Evolutionary conservation across 2,329 filamentous ascomycete genomes (phyloP), one percentile per base, ranked within the genome.

Genomic region (Pseudogymnoascus sp.): DNA sequence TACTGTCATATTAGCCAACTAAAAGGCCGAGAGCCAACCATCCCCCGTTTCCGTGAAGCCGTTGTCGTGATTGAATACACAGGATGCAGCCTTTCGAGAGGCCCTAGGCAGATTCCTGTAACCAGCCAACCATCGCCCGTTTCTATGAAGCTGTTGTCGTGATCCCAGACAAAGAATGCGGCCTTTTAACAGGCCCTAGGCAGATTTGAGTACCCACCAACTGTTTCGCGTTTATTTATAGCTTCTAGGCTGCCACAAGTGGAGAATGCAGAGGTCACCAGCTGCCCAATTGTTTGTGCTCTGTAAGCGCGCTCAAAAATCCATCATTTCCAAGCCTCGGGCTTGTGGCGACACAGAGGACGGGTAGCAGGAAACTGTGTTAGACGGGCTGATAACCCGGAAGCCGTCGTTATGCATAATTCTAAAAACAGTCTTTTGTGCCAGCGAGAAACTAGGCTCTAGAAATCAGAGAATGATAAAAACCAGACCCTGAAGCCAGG

Each of bases 351-450:
- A 50, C 43, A 28, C 8, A 28, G 12, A 28, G 43, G 30, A 53
- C 22, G 12, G 14, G 22, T 8, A 30, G 47, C 43, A 30, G 9
- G 12, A 53, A 53, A 15, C 47, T 1, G 22, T 53, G 18, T 28
- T 28, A 2, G 12, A 53, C 12, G 22, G 43, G 20, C 43, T 53
- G 5, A n/a, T 28, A 2, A 11, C 22, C 22, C 30, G 30, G 50
- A 57, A 57, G 50, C 50, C 14, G 11, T 57, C n/a, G 14, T 36
- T 57, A 22, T 4, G 22, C 22, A 30, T 57, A 57, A 33, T 30
- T 57, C 47, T 33, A 57, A 57, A 57, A 57, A 18, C 50, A 5
- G 50, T 35, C 47, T 57, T 57, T 57, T 57, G 50, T 57, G 25
- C 50, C 1, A 18, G 2, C 25, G 25, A 57, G 9, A 57, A 57